phyloP scores from a whole-genome alignment of 202 grass and related monocot genomes.

The Cymbopogon flexuosus region DNA sequence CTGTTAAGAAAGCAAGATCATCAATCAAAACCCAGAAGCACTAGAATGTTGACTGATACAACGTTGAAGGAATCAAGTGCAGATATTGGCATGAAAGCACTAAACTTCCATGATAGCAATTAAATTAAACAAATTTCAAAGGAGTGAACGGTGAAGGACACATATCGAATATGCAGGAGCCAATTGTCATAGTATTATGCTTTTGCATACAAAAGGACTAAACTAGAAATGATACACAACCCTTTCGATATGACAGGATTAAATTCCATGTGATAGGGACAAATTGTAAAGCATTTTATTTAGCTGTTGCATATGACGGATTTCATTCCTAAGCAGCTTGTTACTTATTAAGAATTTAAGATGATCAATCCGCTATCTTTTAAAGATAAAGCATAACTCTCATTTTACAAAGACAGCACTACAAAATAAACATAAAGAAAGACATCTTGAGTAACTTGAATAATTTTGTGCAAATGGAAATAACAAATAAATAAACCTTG shows the following conservation, averaged over 20 bases:
- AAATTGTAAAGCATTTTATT: neutral
- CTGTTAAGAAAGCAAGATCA: conserved; percentile 41
- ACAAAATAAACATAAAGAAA: neutral
- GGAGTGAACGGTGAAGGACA: neutral
- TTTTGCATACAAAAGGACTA: conserved; percentile 1
- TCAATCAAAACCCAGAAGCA: conserved; percentile 7
- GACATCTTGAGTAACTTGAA: neutral
- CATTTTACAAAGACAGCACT: neutral
- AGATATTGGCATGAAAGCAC: conserved; percentile 4
- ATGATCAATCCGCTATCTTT: neutral
- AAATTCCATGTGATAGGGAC: neutral
- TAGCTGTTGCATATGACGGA: neutral
- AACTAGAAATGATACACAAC: neutral
- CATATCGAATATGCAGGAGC: neutral
- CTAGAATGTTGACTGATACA: neutral
- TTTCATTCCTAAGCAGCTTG: neutral
- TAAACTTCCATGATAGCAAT: neutral
- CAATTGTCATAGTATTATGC: neutral
- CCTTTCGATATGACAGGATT: neutral
- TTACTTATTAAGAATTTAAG: neutral
- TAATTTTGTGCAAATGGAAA: neutral
- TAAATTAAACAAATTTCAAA: neutral
- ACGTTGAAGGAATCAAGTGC: neutral
- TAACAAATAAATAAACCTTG: neutral
- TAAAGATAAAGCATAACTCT: neutral